phyloP scores from a whole-genome alignment of 176 grass and related monocot species.

The Triticum urartu region DNA sequence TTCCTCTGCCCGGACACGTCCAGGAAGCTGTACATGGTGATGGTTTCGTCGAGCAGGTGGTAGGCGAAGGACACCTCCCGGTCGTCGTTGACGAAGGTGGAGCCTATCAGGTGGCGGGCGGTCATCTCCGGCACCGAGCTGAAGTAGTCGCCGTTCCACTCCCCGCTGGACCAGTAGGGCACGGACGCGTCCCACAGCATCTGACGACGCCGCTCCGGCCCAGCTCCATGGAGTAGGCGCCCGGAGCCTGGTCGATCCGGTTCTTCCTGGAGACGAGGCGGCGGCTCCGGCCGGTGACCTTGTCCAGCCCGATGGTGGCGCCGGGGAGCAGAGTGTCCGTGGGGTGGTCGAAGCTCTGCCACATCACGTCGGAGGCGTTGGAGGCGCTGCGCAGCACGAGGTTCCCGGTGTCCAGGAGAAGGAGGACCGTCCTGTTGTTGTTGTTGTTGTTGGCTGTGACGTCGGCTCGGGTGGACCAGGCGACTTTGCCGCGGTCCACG shows the following conservation, averaged over 20 bases:
- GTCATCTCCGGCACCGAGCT: not conserved
- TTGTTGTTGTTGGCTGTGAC: not conserved
- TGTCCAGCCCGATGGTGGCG: constrained; percentile 25
- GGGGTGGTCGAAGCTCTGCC: constrained; percentile 42
- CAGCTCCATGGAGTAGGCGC: not conserved
- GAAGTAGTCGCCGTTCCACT: constrained; percentile 16
- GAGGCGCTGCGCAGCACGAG: not conserved
- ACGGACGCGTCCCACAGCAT: not conserved
- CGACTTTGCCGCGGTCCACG: not conserved
- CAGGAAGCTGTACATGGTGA: constrained; percentile 10
- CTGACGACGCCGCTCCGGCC: not conserved
- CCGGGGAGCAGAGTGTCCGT: constrained; percentile 6
- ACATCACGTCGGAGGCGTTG: not conserved
- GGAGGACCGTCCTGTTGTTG: not conserved
- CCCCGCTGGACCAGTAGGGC: constrained; percentile 1
- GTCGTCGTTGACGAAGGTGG: not conserved
- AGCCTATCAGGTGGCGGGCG: not conserved
- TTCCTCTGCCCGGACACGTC: constrained; percentile 32
- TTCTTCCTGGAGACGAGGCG: not conserved
- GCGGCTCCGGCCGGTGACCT: constrained; percentile 9
- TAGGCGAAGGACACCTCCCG: not conserved
- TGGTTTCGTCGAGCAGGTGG: constrained; percentile 8
- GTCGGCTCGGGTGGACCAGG: constrained; percentile 17
- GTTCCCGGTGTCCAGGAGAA: constrained; percentile 4
- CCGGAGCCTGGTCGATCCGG: not conserved